phyloP scores from a whole-genome alignment of 257 asterid genomes.

The Capsicum baccatum region DNA sequence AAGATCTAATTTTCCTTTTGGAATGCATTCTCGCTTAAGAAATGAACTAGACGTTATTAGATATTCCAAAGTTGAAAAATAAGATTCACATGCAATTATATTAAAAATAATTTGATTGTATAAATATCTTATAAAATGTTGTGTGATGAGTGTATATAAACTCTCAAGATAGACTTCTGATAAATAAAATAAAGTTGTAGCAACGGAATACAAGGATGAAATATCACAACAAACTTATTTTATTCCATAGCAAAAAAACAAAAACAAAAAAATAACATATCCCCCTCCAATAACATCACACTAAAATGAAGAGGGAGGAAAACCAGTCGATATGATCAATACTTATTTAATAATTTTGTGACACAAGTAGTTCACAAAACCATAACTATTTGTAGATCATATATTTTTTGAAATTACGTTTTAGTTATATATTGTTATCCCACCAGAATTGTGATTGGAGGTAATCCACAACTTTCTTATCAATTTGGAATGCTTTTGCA shows the following conservation, averaged over 20 bases:
- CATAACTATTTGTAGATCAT: not conserved
- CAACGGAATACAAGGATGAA: not conserved
- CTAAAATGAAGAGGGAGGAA: not conserved
- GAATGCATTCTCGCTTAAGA: too few species aligned
- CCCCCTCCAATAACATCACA: not conserved
- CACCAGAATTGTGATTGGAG: constrained; percentile 25
- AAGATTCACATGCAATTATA: too few species aligned
- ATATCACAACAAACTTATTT: not conserved
- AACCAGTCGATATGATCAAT: not conserved
- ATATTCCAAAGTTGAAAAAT: too few species aligned
- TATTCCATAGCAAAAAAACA: not conserved
- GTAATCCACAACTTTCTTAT: not conserved
- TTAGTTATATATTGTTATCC: constrained; percentile 19
- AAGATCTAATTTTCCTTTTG: too few species aligned
- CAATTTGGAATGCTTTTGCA: constrained; percentile 13
- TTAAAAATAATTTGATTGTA: too few species aligned
- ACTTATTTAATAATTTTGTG: constrained; percentile 6
- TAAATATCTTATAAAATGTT: too few species aligned
- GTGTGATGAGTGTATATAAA: too few species aligned
- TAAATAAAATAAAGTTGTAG: too few species aligned
- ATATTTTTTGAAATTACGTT: not conserved
- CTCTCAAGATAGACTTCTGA: too few species aligned
- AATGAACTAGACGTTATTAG: too few species aligned
- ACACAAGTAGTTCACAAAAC: not conserved
- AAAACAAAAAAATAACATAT: not conserved